Percentiles rank a stretch among this genome's conserved stretches.
Conservation (phyloP, 2,329 filamentous ascomycete genomes). For the Neopestalotiopsis rosae region DNA sequence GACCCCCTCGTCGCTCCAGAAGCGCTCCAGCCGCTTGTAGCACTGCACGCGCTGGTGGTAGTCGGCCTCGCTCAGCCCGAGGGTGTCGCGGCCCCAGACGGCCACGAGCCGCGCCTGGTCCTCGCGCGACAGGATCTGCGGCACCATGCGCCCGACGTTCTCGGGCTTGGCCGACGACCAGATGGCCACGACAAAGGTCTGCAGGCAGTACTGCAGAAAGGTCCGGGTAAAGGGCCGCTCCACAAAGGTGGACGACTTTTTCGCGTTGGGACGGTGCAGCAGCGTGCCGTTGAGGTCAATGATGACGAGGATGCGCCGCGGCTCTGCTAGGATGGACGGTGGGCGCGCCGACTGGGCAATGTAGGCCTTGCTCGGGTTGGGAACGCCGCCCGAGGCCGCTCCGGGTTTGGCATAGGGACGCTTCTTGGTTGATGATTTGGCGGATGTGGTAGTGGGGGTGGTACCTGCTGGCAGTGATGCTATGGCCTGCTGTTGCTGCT, state of each 20-base stretch:
- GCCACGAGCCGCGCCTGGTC: constrained; percentile 65
- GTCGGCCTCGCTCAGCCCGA: constrained; percentile 69
- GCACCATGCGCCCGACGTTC: constrained; percentile 75
- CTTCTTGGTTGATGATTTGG: constrained; percentile 1
- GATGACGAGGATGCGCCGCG: constrained; percentile 76
- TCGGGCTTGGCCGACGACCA: constrained; percentile 85
- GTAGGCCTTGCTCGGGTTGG: constrained; percentile 66
- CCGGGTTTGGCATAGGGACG: constrained; percentile 25
- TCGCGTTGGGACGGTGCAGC: constrained; percentile 68
- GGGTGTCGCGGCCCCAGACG: constrained; percentile 78
- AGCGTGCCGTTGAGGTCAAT: constrained; percentile 95
- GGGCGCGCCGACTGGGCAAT: constrained; percentile 55
- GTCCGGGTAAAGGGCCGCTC: constrained; percentile 68
- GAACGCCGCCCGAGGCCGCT: constrained; percentile 59
- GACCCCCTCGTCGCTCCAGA: constrained; percentile 68
- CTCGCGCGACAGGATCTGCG: constrained; percentile 62
- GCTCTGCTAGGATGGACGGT: constrained; percentile 46
- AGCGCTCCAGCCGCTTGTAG: constrained; percentile 79
- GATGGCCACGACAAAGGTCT: constrained; percentile 79
- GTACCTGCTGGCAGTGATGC: no score
- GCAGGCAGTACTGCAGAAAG: constrained; percentile 78
- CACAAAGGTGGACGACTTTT: constrained; percentile 58
- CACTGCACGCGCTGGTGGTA: constrained; percentile 78
- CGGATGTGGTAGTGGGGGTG: no score
- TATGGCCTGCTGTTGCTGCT: neutral